phyloP scores from a whole-genome alignment of 1,139 yeast genomes.

The Hansenula lynferdii region DNA sequence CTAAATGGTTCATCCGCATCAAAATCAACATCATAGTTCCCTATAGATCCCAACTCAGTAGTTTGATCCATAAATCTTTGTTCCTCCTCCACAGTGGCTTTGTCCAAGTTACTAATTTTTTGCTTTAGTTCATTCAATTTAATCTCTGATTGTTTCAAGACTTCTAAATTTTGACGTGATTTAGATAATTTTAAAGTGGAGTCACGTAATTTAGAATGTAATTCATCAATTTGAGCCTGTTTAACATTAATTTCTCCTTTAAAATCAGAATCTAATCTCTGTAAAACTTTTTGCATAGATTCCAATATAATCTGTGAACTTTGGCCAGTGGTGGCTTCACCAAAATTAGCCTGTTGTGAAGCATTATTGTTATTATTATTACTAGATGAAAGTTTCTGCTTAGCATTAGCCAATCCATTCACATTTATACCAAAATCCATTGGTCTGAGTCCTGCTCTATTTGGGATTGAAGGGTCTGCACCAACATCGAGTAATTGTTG shows the following conservation, averaged over 20 bases:
- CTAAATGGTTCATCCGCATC: constrained; percentile 89
- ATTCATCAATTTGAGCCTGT: constrained; percentile 37
- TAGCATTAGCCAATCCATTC: constrained; percentile 13
- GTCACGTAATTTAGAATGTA: constrained; percentile 43
- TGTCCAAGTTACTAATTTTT: constrained; percentile 47
- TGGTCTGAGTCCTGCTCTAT: constrained; percentile 83
- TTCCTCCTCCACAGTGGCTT: constrained; percentile 56
- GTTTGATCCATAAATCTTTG: constrained; percentile 38
- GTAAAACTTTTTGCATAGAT: constrained; percentile 37
- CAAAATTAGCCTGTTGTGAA: constrained; percentile 2
- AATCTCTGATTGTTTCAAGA: constrained; percentile 35
- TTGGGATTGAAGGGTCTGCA: constrained; percentile 75
- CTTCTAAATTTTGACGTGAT: constrained; percentile 38
- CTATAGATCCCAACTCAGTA: constrained; percentile 33
- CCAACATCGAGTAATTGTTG: constrained; percentile 79
- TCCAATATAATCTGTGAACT: constrained; percentile 38
- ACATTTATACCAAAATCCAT: constrained; percentile 62
- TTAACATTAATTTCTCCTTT: constrained; percentile 42
- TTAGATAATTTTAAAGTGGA: constrained; percentile 42
- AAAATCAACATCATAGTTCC: constrained; percentile 46
- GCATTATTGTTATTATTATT: background rate
- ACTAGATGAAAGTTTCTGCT: constrained; percentile 1
- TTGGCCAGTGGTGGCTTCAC: constrained; percentile 18
- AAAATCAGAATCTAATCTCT: constrained; percentile 40
- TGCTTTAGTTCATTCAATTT: constrained; percentile 42